A percentile compares a stretch with the other conserved stretches of the same genome.
Evolutionary conservation across 1,139 yeast species (phyloP).

Genomic region (Candida labiduridarum): DNA sequence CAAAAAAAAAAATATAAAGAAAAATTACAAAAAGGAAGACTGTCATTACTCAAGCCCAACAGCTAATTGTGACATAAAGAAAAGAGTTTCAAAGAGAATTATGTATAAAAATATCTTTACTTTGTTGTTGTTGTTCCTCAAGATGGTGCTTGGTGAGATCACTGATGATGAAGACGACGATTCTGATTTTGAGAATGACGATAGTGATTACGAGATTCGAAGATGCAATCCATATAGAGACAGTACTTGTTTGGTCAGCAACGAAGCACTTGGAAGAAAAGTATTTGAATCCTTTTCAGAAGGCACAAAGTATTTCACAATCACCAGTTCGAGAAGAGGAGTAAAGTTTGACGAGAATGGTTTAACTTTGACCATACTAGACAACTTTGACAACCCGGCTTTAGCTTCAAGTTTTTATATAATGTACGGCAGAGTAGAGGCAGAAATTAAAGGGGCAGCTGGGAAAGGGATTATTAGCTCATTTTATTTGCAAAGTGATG

Average conservation of each 20-base stretch:
- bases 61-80: background rate
- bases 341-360: constrained; percentile 17
- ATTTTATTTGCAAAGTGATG: constrained; percentile 49
- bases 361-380: constrained; percentile 22
- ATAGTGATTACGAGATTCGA: constrained; percentile 13
- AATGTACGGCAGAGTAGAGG: constrained; percentile 46
- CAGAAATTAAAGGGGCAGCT: constrained; percentile 36
- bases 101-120: background rate
- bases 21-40: background rate
- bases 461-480: constrained; percentile 50
- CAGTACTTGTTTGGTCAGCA: constrained; percentile 23
- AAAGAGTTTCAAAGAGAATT: background rate
- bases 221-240: constrained; percentile 31
- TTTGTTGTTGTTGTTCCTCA: constrained; percentile 2
- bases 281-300: constrained; percentile 19
- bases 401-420: constrained; percentile 39
- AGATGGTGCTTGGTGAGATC: background rate
- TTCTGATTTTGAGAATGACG: constrained; percentile 3
- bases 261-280: constrained; percentile 23
- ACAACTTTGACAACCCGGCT: constrained; percentile 43
- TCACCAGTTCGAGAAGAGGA: constrained; percentile 13
- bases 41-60: background rate
- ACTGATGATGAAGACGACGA: background rate
- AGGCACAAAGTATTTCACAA: constrained; percentile 16
- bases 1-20: constrained; percentile 2